phyloP scores from a whole-genome alignment of 345 rosid species.

The Populus nigra region DNA sequence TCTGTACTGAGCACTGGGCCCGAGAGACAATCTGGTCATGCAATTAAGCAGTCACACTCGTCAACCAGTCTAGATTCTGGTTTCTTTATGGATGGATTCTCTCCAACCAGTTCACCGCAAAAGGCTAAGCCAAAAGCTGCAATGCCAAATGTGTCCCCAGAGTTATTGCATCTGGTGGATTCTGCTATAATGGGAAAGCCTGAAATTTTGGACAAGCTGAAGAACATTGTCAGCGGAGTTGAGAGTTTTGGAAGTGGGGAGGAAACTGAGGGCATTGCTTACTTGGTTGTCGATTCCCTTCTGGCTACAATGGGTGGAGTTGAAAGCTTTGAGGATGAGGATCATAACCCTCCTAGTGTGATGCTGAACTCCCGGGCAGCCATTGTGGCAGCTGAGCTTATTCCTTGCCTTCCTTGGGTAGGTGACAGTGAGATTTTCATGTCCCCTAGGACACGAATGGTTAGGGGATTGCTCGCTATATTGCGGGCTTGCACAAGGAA shows the following conservation, averaged over 20 bases:
- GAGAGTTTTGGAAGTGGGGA: conserved; percentile 77
- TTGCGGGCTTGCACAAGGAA: conserved; percentile 97
- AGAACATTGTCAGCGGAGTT: conserved; percentile 73
- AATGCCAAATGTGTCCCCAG: conserved; percentile 94
- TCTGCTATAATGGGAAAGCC: conserved; percentile 99
- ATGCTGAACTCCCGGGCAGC: conserved; percentile 99
- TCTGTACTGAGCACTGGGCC: conserved; percentile 58
- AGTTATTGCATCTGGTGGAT: conserved; percentile 94
- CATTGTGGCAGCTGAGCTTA: conserved; percentile 87
- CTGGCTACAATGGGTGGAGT: conserved; percentile 99
- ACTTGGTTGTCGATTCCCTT: conserved; percentile 89
- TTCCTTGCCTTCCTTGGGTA: conserved; percentile 79
- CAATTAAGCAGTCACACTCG: conserved; percentile 49
- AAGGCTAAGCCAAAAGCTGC: conserved; percentile 61
- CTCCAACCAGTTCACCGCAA: conserved; percentile 64
- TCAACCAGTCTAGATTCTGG: conserved; percentile 56
- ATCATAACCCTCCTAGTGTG: conserved; percentile 93
- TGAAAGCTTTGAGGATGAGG: conserved; percentile 97
- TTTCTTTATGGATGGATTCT: conserved; percentile 42
- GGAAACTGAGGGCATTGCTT: conserved; percentile 75
- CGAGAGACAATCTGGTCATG: conserved; percentile 39
- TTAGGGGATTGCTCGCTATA: conserved; percentile 85
- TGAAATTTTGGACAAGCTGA: conserved; percentile 82
- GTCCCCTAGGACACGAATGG: conserved; percentile 97
- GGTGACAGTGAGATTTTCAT: conserved; percentile 66